Conservation (phyloP, 352 stramenopile genomes). For the Phytophthora chlamydospora region DNA sequence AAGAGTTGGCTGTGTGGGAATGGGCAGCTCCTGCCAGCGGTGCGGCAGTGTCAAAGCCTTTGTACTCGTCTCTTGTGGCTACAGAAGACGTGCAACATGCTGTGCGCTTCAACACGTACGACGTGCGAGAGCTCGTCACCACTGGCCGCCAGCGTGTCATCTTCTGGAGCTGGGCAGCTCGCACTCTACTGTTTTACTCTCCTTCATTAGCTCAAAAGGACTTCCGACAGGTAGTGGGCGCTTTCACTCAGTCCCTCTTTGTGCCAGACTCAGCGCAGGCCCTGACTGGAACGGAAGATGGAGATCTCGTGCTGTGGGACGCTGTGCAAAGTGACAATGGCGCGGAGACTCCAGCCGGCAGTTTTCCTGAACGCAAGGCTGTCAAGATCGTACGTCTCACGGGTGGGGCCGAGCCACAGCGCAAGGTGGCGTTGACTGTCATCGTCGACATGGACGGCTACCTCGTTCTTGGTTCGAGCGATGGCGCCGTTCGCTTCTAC, state of each 20-base stretch:
- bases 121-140: slow-evolving; percentile 90
- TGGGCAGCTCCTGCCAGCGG: slow-evolving; percentile 66
- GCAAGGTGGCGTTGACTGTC: slow-evolving; percentile 59
- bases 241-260: slow-evolving; percentile 89
- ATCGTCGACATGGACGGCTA: slow-evolving; percentile 89
- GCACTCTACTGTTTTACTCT: slow-evolving; percentile 84
- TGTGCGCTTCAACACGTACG: slow-evolving; percentile 91
- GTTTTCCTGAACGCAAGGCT: slow-evolving; percentile 72
- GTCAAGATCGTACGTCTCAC: slow-evolving; percentile 86
- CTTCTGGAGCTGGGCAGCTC: slow-evolving; percentile 91
- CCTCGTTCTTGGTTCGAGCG: slow-evolving; percentile 88
- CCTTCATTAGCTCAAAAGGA: slow-evolving; percentile 84
- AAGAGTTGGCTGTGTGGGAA: slow-evolving; percentile 90
- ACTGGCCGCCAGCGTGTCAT: slow-evolving; percentile 86
- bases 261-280: slow-evolving; percentile 85
- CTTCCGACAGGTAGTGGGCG: slow-evolving; percentile 80
- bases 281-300: slow-evolving; percentile 86
- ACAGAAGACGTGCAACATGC: slow-evolving; percentile 77
- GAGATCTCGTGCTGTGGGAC: slow-evolving; percentile 91
- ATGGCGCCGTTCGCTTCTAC: slow-evolving; percentile 93
- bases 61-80: slow-evolving; percentile 73
- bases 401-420: slow-evolving; percentile 51
- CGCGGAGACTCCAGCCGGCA: slow-evolving; percentile 28
- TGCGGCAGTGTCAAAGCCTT: slow-evolving; percentile 31
- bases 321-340: slow-evolving; percentile 37